A percentile compares a stretch with the other conserved stretches of the same genome.
Conservation (phyloP, 371 early-diverging fungal species). For the Globomyces sp. region DNA sequence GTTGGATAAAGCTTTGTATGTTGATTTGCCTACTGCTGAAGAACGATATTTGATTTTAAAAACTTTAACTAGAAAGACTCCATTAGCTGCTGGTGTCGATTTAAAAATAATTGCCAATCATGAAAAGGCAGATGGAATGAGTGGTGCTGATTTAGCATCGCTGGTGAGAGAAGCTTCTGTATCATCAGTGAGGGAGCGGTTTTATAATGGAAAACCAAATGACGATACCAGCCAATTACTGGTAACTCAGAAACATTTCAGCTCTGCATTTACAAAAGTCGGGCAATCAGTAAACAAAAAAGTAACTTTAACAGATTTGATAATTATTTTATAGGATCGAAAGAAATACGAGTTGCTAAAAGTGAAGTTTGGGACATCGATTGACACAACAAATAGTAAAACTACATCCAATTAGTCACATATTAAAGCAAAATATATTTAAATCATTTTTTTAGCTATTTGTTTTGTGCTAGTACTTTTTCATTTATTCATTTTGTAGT, state of each 20-base stretch:
- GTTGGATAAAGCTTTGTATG: conserved; percentile 93
- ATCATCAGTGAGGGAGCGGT: conserved; percentile 68
- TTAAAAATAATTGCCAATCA: conserved; percentile 74
- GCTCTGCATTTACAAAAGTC: conserved; percentile 74
- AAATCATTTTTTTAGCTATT: too few species aligned
- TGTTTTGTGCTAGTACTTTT: too few species aligned
- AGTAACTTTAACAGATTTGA: background rate
- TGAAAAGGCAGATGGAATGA: conserved; percentile 72
- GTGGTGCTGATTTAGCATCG: conserved; percentile 95
- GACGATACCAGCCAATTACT: conserved; percentile 42
- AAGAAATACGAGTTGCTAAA: conserved; percentile 56
- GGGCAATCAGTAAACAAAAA: conserved; percentile 78
- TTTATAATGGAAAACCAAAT: conserved; percentile 21
- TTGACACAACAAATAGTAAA: too few species aligned
- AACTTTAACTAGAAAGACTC: conserved; percentile 77
- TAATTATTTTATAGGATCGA: conserved; percentile 33
- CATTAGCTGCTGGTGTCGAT: conserved; percentile 76
- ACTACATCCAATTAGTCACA: too few species aligned
- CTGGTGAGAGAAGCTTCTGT: conserved; percentile 90
- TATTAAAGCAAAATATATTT: too few species aligned
- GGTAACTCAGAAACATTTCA: conserved; percentile 72
- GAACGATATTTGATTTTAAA: conserved; percentile 90
- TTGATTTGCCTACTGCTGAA: conserved; percentile 81
- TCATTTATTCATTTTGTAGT: too few species aligned
- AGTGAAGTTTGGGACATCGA: conserved; percentile 49